Conservation (phyloP, 495 filamentous ascomycete species). For the Penicillium taxi region DNA sequence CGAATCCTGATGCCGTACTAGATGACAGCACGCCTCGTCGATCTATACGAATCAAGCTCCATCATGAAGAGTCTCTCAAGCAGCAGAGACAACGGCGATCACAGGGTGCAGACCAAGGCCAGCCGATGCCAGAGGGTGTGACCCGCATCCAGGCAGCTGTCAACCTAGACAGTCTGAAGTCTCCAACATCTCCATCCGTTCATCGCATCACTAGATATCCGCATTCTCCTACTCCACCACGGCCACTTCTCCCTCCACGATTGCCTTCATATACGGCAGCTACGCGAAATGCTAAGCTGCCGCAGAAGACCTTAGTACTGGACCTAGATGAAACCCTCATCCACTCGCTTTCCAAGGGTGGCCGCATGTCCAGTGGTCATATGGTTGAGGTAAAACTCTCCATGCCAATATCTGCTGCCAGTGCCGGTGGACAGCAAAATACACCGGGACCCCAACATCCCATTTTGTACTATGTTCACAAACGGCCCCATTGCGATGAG, state of each 20-base stretch:
- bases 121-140: constrained; percentile 25
- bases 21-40: constrained; percentile 63
- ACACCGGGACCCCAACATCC: constrained; percentile 81
- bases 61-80: constrained; percentile 62
- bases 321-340: constrained; percentile 97
- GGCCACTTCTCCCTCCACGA: constrained; percentile 78
- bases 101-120: constrained; percentile 27
- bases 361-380: constrained; percentile 90
- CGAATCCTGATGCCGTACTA: constrained; percentile 26
- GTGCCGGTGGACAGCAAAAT: constrained; percentile 52
- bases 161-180: constrained; percentile 55
- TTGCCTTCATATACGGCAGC: constrained; percentile 70
- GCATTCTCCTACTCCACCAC: constrained; percentile 75
- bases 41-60: constrained; percentile 84
- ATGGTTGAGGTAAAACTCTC: constrained; percentile 97
- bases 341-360: constrained; percentile 93
- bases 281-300: constrained; percentile 36
- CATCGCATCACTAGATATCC: constrained; percentile 75
- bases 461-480: constrained; percentile 97
- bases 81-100: constrained; percentile 46
- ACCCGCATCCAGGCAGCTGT: constrained; percentile 24
- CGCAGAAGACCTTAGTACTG: constrained; percentile 85
- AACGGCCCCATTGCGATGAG: constrained; percentile 92
- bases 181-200: constrained; percentile 77
- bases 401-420: constrained; percentile 50